Conservation (phyloP, 2,329 filamentous ascomycete genomes). For the Botrytis medusae region DNA sequence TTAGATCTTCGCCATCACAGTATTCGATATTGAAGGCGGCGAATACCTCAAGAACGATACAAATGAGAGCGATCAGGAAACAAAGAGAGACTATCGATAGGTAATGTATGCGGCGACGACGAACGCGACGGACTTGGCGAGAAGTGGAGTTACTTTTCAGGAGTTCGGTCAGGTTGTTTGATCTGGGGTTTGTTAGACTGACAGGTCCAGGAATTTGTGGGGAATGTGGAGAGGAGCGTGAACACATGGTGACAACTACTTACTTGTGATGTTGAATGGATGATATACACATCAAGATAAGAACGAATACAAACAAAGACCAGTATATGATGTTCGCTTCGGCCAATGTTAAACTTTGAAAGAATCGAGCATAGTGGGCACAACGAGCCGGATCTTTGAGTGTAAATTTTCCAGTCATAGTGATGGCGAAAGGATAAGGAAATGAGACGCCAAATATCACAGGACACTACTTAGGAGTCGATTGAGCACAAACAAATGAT, state of each 20-base stretch:
- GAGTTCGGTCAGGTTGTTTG: slow-evolving; percentile 26
- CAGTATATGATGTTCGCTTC: slow-evolving; percentile 51
- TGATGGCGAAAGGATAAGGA: neutral
- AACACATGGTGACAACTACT: neutral
- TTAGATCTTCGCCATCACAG: slow-evolving; percentile 60
- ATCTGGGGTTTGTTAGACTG: slow-evolving; percentile 22
- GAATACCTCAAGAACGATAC: slow-evolving; percentile 56
- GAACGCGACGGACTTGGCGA: slow-evolving; percentile 11
- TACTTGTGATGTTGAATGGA: slow-evolving; percentile 41
- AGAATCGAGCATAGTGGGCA: slow-evolving; percentile 47
- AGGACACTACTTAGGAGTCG: neutral
- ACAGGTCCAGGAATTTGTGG: neutral
- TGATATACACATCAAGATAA: slow-evolving; percentile 47
- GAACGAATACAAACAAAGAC: slow-evolving; percentile 47
- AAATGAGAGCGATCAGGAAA: slow-evolving; percentile 46
- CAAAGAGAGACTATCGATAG: slow-evolving; percentile 48
- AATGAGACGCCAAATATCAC: neutral
- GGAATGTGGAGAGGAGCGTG: neutral
- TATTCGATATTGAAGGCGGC: slow-evolving; percentile 45
- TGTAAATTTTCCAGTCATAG: slow-evolving; percentile 43
- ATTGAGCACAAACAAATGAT: neutral
- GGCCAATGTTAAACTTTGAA: slow-evolving; percentile 44
- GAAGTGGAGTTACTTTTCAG: slow-evolving; percentile 20
- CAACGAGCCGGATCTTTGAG: slow-evolving; percentile 41
- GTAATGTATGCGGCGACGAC: slow-evolving; percentile 35